Conservation (phyloP, 2,329 filamentous ascomycete genomes). For the Aotearoamyces nothofagi region DNA sequence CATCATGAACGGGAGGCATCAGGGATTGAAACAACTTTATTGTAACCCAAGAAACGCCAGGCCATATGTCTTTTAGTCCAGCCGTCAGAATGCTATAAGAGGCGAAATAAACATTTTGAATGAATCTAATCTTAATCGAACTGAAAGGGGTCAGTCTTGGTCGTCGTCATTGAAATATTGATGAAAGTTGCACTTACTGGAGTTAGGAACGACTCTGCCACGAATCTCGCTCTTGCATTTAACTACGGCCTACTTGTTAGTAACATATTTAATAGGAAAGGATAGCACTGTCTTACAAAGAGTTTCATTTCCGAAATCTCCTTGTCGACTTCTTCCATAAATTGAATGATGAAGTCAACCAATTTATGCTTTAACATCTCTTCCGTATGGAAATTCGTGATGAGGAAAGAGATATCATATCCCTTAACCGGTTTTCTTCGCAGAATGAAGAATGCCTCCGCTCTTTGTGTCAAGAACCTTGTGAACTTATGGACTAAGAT, state of each 20-base stretch:
- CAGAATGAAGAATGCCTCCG: conserved; percentile 93
- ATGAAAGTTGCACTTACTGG: conserved; percentile 41
- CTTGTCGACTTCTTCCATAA: conserved; percentile 99
- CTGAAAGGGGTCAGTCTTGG: background rate
- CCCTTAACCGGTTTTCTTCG: conserved; percentile 94
- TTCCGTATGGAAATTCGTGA: conserved; percentile 97
- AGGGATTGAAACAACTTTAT: too few species aligned
- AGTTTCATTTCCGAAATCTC: conserved; percentile 99
- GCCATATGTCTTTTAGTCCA: too few species aligned
- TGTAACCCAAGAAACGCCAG: too few species aligned
- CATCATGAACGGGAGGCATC: too few species aligned
- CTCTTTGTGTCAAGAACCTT: conserved; percentile 86
- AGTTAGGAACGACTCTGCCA: conserved; percentile 95
- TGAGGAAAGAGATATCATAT: conserved; percentile 96
- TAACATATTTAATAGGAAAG: background rate
- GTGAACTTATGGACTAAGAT: conserved; percentile 98
- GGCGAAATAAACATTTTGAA: too few species aligned
- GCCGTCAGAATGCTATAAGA: too few species aligned
- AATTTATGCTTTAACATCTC: conserved; percentile 98
- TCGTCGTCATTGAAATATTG: background rate
- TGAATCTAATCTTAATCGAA: conserved; percentile 1
- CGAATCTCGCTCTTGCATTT: conserved; percentile 92
- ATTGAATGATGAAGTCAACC: conserved; percentile 97
- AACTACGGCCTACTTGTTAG: conserved; percentile 46
- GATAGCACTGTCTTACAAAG: conserved; percentile 54